Conservation (phyloP, 805 yeast genomes). For the Barnettozyma wickerhamii region DNA sequence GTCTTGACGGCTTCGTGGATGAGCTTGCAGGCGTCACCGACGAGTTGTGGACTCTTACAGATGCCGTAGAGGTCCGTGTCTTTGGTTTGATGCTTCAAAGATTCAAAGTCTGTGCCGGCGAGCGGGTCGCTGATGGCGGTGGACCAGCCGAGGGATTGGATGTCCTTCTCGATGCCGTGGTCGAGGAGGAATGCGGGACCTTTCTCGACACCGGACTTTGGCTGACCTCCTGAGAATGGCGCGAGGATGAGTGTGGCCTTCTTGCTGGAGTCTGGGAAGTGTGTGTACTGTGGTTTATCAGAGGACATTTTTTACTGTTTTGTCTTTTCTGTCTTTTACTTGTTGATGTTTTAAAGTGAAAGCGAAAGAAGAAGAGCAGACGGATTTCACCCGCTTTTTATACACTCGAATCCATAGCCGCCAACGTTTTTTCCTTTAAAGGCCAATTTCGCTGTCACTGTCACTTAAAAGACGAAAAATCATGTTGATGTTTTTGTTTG, state of each 20-base stretch:
- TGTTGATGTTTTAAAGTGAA: no score
- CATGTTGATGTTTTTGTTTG: no score
- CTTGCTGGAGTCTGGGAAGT: conserved; percentile 46
- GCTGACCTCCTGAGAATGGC: conserved; percentile 96
- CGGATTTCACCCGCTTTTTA: background rate
- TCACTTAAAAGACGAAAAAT: no score
- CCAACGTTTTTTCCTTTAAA: no score
- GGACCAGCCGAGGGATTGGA: conserved; percentile 71
- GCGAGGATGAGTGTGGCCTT: conserved; percentile 74
- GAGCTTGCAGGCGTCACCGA: conserved; percentile 62
- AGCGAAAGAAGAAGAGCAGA: no score
- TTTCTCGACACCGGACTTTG: conserved; percentile 86
- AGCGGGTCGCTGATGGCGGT: conserved; percentile 52
- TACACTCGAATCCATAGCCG: background rate
- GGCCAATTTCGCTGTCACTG: conserved; percentile 26
- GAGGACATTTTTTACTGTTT: no score
- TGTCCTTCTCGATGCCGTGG: conserved; percentile 62
- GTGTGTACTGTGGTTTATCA: conserved; percentile 46
- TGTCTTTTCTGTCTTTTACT: no score
- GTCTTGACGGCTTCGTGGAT: conserved; percentile 57
- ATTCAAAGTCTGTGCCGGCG: conserved; percentile 40
- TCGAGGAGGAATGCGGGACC: conserved; percentile 84
- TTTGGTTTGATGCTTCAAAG: conserved; percentile 34
- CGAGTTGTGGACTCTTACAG: conserved; percentile 72
- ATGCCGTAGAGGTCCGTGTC: conserved; percentile 46